phyloP scores from a whole-genome alignment of 768 basidiomycete genomes.

The Cantharellus anzutake region DNA sequence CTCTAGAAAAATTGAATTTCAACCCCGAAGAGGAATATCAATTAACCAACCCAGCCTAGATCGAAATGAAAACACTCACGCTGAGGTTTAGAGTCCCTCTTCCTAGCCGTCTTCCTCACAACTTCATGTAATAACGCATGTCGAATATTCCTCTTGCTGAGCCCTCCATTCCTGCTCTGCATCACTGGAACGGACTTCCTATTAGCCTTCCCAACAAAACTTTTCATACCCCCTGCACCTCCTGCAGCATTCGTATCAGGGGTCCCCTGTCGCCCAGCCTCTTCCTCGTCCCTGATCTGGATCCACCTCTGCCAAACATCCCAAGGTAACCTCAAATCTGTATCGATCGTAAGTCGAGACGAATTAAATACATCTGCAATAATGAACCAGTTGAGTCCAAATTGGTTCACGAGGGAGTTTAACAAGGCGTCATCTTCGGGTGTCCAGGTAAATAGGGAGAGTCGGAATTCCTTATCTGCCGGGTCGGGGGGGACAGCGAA shows the following conservation, averaged over 20 bases:
- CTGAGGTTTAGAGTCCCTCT: slow-evolving; percentile 5
- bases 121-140: slow-evolving; percentile 10
- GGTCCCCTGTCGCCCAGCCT: background rate
- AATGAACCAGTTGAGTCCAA: slow-evolving; percentile 25
- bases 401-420: slow-evolving; percentile 18
- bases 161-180: background rate
- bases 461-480: slow-evolving; percentile 1
- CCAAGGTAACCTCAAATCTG: slow-evolving; percentile 22
- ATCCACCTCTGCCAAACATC: slow-evolving; percentile 26
- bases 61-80: background rate
- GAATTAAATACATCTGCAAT: slow-evolving; percentile 27
- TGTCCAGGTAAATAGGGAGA: slow-evolving; percentile 5
- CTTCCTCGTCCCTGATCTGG: background rate
- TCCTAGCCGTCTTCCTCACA: slow-evolving; percentile 8
- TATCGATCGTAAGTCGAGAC: slow-evolving; percentile 18
- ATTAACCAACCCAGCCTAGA: background rate
- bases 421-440: slow-evolving; percentile 22
- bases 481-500: slow-evolving; percentile 1
- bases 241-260: background rate
- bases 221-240: background rate
- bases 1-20: background rate
- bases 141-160: background rate
- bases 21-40: background rate
- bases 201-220: background rate
- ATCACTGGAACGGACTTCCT: background rate